Evolutionary conservation across 768 basidiomycete species (phyloP).

Genomic region (Clitopilus passeckerianus): DNA sequence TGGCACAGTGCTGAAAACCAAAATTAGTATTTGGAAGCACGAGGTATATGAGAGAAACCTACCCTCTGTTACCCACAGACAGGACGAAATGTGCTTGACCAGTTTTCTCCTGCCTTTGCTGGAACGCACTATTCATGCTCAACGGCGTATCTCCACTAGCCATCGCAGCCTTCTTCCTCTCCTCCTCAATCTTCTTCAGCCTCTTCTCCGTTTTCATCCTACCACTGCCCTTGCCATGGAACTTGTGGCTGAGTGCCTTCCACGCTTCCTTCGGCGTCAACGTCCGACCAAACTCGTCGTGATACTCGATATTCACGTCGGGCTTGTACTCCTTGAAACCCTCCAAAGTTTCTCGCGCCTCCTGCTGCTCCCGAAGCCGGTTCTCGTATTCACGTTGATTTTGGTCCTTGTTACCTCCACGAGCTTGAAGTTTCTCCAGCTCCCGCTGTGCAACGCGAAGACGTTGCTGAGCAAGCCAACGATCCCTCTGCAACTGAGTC

Average conservation of each 20-base stretch:
- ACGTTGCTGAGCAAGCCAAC: conserved; percentile 88
- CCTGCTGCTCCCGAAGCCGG: conserved; percentile 84
- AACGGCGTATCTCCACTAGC: conserved; percentile 91
- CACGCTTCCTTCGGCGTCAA: conserved; percentile 95
- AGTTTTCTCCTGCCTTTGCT: conserved; percentile 87
- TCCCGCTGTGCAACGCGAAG: conserved; percentile 74
- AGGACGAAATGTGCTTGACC: conserved; percentile 97
- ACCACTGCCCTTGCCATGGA: conserved; percentile 97
- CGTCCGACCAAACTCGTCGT: conserved; percentile 90
- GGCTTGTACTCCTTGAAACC: conserved; percentile 94
- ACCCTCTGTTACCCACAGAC: conserved; percentile 92
- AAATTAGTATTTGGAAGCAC: conserved; percentile 3
- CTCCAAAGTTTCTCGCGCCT: conserved; percentile 76
- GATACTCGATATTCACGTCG: conserved; percentile 92
- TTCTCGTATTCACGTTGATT: conserved; percentile 95
- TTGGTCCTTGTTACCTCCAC: conserved; percentile 87
- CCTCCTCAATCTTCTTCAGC: conserved; percentile 95
- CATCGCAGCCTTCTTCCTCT: conserved; percentile 93
- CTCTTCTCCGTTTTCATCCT: conserved; percentile 97
- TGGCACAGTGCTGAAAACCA: conserved; percentile 66
- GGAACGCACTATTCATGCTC: conserved; percentile 93
- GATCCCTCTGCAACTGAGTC: conserved; percentile 77
- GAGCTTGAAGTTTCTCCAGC: conserved; percentile 66
- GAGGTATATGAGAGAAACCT: conserved; percentile 19
- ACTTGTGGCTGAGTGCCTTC: conserved; percentile 96